A percentile compares a stretch with the other conserved stretches of the same genome.
phyloP scores from a whole-genome alignment of 1,139 yeast genomes.

The Pichia sp. region DNA sequence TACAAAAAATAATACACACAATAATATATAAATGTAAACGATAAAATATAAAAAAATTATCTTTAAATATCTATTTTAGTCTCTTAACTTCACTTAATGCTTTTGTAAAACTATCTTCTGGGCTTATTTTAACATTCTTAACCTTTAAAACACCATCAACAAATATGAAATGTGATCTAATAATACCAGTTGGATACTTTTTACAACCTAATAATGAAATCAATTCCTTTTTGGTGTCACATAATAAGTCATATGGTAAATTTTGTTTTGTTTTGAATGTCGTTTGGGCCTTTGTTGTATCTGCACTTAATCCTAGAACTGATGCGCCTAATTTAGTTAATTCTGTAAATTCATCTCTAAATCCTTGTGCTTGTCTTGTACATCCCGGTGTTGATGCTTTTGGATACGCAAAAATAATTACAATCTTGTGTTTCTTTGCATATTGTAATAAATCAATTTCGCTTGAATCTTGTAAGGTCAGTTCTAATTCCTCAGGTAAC shows the following conservation, averaged over 20 bases:
- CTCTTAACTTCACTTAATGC: slow-evolving; percentile 51
- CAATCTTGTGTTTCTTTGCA: slow-evolving; percentile 42
- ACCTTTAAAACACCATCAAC: slow-evolving; percentile 65
- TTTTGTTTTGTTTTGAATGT: slow-evolving; percentile 66
- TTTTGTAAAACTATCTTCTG: slow-evolving; percentile 63
- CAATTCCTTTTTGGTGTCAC: slow-evolving; percentile 68
- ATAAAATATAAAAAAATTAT: not conserved
- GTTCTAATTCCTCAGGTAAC: slow-evolving; percentile 55
- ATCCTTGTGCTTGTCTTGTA: slow-evolving; percentile 88
- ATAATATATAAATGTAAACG: not conserved
- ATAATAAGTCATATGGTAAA: slow-evolving; percentile 65
- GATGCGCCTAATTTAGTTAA: slow-evolving; percentile 44
- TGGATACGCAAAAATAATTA: slow-evolving; percentile 78
- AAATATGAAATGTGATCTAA: slow-evolving; percentile 87
- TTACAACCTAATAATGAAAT: slow-evolving; percentile 77
- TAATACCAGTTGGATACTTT: slow-evolving; percentile 66
- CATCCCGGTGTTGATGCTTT: slow-evolving; percentile 95
- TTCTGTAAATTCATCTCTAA: slow-evolving; percentile 57
- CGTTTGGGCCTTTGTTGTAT: slow-evolving; percentile 67
- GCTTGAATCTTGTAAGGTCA: slow-evolving; percentile 63
- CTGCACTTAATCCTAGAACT: slow-evolving; percentile 69
- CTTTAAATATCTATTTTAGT: not conserved
- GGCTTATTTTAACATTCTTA: slow-evolving; percentile 65
- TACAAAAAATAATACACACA: not conserved
- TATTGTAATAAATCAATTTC: slow-evolving; percentile 45